Conservation (phyloP, 257 asterid species). For the Mitragyna speciosa region DNA sequence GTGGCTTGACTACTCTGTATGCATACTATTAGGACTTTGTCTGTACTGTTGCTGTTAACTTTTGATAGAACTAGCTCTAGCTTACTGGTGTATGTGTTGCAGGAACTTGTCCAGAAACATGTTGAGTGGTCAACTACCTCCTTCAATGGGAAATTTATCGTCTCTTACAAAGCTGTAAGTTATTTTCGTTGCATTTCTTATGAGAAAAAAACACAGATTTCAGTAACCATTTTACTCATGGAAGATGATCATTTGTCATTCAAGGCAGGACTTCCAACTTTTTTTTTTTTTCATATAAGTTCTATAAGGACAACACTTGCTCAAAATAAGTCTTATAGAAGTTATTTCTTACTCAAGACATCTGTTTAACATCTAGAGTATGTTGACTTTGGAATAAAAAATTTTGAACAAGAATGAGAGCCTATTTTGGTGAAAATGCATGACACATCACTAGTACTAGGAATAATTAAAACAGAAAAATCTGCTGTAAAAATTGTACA, state of each 20-base stretch:
- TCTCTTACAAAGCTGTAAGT: conserved; percentile 72
- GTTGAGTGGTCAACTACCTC: conserved; percentile 70
- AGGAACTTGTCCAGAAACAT: conserved; percentile 82
- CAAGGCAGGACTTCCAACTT: not conserved
- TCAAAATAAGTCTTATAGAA: not conserved
- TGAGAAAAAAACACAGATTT: not conserved
- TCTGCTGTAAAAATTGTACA: not conserved
- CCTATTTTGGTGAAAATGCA: not conserved
- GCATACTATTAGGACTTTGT: conserved; percentile 17
- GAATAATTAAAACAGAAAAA: not conserved
- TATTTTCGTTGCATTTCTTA: conserved; percentile 9
- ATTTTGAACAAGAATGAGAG: not conserved
- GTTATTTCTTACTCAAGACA: not conserved
- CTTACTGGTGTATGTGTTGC: conserved; percentile 19
- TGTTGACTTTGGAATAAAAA: not conserved
- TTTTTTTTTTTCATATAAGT: not conserved
- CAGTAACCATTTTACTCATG: too few species aligned
- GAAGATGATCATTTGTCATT: not conserved
- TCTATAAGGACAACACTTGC: not conserved
- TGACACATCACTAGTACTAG: not conserved
- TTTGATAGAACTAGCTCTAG: not conserved
- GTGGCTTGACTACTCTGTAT: conserved; percentile 54
- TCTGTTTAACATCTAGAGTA: not conserved
- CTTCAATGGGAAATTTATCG: conserved; percentile 69
- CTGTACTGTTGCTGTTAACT: not conserved